These are phyloP conservation scores for Ceratobasidium sp. DNA, from an alignment of 1,284 basidiomycete species.

Conservation along the genomic window DNA sequence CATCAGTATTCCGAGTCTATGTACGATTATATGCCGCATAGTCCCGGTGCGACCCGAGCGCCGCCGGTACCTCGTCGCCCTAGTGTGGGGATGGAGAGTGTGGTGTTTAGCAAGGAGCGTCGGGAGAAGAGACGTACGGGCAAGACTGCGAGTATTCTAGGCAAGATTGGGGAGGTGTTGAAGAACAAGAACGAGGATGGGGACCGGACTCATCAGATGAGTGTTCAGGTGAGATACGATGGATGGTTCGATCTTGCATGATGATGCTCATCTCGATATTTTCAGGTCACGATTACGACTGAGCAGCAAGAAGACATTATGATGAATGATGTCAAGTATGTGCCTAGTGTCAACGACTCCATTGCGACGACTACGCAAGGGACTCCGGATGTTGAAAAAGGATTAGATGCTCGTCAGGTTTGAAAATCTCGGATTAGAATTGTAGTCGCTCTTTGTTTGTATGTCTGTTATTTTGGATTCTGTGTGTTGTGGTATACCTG, in stretches of 20 bases:
- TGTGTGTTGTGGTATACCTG: neutral
- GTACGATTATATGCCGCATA: conserved; percentile 27
- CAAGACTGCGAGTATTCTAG: neutral
- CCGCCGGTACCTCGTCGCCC: neutral
- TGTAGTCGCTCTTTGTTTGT: conserved; percentile 14
- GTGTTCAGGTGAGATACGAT: conserved; percentile 32
- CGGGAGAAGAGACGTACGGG: neutral
- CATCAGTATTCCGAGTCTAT: conserved; percentile 16
- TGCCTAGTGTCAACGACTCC: conserved; percentile 25
- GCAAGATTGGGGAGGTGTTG: conserved; percentile 34
- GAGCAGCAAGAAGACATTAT: conserved; percentile 41
- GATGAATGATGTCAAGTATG: conserved; percentile 39
- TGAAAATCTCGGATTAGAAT: neutral
- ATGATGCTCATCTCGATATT: neutral
- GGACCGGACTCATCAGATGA: conserved; percentile 31
- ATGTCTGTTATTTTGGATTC: neutral
- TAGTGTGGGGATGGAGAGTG: neutral
- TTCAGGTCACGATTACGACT: conserved; percentile 38
- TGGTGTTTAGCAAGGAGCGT: conserved; percentile 22
- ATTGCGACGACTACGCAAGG: neutral
- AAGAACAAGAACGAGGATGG: conserved; percentile 10
- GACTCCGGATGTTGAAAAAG: conserved; percentile 16
- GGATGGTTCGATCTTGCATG: neutral
- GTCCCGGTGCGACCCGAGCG: neutral
- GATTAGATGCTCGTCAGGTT: neutral